Conservation (phyloP, 2,329 filamentous ascomycete species). For the Curvularia verruculosa region DNA sequence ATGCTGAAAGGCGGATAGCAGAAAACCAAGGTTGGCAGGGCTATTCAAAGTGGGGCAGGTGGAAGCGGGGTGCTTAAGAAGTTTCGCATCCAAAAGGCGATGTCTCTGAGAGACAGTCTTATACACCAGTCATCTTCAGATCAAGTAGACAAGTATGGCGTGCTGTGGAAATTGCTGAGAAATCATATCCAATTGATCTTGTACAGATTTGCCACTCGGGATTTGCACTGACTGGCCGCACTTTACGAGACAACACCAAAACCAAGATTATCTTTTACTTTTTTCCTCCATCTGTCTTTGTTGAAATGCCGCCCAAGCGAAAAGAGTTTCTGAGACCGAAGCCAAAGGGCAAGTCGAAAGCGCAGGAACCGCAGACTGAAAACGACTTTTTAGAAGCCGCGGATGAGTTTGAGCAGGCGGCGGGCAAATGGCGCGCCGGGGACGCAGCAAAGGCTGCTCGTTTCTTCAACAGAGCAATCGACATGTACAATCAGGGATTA, state of each 20-base stretch:
- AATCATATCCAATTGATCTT: slow-evolving; percentile 1
- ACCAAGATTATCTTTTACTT: slow-evolving; percentile 1
- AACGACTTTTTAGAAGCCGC: slow-evolving; percentile 73
- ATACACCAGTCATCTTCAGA: not conserved
- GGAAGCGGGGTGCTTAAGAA: slow-evolving; percentile 25
- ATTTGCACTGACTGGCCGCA: not conserved
- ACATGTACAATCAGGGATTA: slow-evolving; percentile 69
- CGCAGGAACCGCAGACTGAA: slow-evolving; percentile 63
- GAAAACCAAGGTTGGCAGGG: slow-evolving; percentile 4
- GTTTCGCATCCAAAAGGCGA: slow-evolving; percentile 11
- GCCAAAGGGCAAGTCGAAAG: slow-evolving; percentile 38
- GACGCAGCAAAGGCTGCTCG: slow-evolving; percentile 69
- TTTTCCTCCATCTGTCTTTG: not conserved
- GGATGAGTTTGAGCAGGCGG: slow-evolving; percentile 72
- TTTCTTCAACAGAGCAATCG: slow-evolving; percentile 68
- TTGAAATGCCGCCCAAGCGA: slow-evolving; percentile 38
- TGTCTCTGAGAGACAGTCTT: too few species aligned
- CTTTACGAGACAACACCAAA: slow-evolving; percentile 2
- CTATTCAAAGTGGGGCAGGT: slow-evolving; percentile 23
- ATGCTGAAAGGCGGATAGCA: not conserved
- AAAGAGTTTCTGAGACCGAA: slow-evolving; percentile 43
- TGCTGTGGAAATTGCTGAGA: slow-evolving; percentile 4
- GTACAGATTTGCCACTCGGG: slow-evolving; percentile 9
- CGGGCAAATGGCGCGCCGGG: slow-evolving; percentile 75
- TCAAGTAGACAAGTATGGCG: not conserved